A percentile compares a stretch with the other conserved stretches of the same genome.
Evolutionary conservation across 2,329 filamentous ascomycete species (phyloP).

Genomic region (Talaromyces sp.): DNA sequence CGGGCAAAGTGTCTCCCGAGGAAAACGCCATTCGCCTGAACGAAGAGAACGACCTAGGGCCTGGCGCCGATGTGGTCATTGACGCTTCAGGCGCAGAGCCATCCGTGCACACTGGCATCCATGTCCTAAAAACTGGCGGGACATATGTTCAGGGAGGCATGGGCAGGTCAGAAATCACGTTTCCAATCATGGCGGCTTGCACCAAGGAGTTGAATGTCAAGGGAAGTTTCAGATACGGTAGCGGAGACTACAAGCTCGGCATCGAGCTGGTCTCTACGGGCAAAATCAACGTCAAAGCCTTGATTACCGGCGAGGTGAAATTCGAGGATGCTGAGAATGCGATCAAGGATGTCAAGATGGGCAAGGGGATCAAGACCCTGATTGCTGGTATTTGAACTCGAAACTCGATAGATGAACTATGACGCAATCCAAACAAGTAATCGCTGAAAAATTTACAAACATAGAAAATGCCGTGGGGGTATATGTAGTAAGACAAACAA

Average conservation of each 20-base stretch:
- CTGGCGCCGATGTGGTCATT: conserved; percentile 70
- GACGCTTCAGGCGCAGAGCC: conserved; percentile 76
- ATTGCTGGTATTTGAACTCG: conserved; percentile 29
- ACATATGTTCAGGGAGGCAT: conserved; percentile 84
- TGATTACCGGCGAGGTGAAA: conserved; percentile 70
- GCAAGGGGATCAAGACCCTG: conserved; percentile 55
- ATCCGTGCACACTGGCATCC: conserved; percentile 68
- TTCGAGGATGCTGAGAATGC: conserved; percentile 82
- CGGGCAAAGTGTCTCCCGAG: conserved; percentile 56
- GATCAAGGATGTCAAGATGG: conserved; percentile 79
- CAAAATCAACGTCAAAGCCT: conserved; percentile 67
- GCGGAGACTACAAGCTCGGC: conserved; percentile 80
- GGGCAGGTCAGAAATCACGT: conserved; percentile 80
- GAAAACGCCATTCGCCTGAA: conserved; percentile 70
- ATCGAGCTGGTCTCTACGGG: conserved; percentile 69
- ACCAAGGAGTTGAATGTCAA: conserved; percentile 82
- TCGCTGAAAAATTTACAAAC: background rate
- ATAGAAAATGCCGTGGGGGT: conserved; percentile 6
- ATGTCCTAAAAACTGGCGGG: conserved; percentile 65
- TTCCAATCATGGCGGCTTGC: conserved; percentile 87
- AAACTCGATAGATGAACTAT: conserved; percentile 17
- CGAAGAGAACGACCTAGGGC: conserved; percentile 56
- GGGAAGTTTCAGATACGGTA: conserved; percentile 84
- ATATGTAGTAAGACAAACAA: conserved; percentile 1
- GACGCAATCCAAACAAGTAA: background rate